Evolutionary conservation across 129 eudicot genomes (phyloP).

Genomic region (Arctium lappa): DNA sequence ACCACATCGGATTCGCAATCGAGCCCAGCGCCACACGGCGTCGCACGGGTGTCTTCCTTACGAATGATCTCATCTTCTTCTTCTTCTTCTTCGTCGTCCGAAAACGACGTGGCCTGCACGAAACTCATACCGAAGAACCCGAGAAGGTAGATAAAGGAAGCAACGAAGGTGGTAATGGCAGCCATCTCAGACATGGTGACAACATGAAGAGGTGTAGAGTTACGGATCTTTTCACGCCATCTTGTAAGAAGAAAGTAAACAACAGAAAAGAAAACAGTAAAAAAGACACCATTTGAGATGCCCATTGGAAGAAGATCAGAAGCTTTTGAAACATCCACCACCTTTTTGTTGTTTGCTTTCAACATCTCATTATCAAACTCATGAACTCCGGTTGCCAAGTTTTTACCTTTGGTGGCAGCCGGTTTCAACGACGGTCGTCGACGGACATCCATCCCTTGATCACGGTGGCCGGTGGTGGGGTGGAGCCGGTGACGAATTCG

Average conservation of each 20-base stretch:
- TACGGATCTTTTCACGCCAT: conserved; percentile 31
- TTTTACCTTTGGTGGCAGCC: conserved; percentile 3
- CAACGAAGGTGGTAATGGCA: conserved; percentile 8
- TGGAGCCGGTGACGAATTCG: conserved; percentile 23
- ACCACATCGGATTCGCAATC: conserved; percentile 3
- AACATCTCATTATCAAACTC: background rate
- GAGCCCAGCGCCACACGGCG: conserved; percentile 8
- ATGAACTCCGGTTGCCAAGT: background rate
- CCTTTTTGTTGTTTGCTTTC: conserved; percentile 12
- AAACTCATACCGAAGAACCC: conserved; percentile 26
- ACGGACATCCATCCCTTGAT: conserved; percentile 25
- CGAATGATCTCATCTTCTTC: background rate
- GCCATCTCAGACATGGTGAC: conserved; percentile 20
- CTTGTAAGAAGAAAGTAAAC: conserved; percentile 18
- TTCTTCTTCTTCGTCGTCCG: conserved; percentile 17
- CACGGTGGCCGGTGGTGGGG: background rate
- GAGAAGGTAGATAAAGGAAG: conserved; percentile 20
- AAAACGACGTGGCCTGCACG: background rate
- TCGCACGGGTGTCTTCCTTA: conserved; percentile 10
- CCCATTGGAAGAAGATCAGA: conserved; percentile 11
- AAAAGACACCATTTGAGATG: conserved; percentile 18
- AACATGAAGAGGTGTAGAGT: conserved; percentile 20
- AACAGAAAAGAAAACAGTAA: conserved; percentile 23
- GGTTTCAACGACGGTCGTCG: conserved; percentile 17
- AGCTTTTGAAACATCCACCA: background rate